Evolutionary conservation across 495 filamentous ascomycete species (phyloP).

Genomic region (Cladorrhinum samala): DNA sequence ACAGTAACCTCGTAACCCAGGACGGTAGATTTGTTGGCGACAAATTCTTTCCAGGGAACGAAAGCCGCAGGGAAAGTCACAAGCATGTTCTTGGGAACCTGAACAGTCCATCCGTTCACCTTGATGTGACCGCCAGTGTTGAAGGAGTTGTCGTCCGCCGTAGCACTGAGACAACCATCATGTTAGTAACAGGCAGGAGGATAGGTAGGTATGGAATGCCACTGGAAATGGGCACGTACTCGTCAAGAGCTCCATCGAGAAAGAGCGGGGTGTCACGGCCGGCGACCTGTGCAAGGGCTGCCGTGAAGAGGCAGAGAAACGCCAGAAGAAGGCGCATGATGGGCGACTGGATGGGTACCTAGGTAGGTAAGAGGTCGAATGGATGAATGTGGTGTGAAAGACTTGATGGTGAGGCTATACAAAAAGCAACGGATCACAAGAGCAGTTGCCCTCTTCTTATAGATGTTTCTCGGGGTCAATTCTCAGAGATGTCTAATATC

Average conservation of each 20-base stretch:
- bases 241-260: conserved; percentile 5
- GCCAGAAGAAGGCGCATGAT: neutral
- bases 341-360: neutral
- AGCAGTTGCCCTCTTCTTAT: neutral
- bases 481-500: no score
- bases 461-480: no score
- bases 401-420: neutral
- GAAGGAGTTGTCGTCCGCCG: conserved; percentile 21
- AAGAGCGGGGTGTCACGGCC: neutral
- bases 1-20: conserved; percentile 30
- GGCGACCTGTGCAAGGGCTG: neutral
- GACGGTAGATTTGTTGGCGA: conserved; percentile 13
- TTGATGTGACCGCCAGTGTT: conserved; percentile 34
- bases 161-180: conserved; percentile 14
- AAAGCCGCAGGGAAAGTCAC: conserved; percentile 36
- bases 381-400: neutral
- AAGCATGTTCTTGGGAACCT: conserved; percentile 36
- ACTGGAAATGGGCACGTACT: conserved; percentile 3
- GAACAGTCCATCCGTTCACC: conserved; percentile 33
- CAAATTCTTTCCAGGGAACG: conserved; percentile 34
- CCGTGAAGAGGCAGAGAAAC: neutral
- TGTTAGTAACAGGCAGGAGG: neutral
- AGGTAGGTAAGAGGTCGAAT: neutral
- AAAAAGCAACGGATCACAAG: neutral
- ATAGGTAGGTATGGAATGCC: neutral